Conservation (phyloP, 495 filamentous ascomycete species). For the Hypoxylon crocopeplum region DNA sequence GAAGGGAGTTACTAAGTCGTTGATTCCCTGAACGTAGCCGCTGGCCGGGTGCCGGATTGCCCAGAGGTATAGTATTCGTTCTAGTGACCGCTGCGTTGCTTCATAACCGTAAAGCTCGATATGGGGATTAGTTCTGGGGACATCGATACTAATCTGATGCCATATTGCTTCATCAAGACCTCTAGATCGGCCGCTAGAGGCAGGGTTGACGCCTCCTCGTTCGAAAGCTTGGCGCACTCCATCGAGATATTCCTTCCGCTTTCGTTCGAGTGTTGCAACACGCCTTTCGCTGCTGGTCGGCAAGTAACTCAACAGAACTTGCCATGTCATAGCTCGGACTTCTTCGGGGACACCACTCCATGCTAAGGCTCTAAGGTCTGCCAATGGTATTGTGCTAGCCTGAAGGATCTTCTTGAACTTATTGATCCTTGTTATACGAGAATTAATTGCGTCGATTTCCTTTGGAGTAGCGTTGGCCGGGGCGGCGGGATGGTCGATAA, state of each 20-base stretch:
- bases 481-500: slow-evolving; percentile 84
- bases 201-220: slow-evolving; percentile 55
- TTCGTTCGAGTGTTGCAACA: slow-evolving; percentile 88
- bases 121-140: slow-evolving; percentile 95
- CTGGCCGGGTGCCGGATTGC: slow-evolving; percentile 96
- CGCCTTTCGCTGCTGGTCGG: slow-evolving; percentile 92
- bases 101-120: slow-evolving; percentile 94
- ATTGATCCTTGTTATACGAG: slow-evolving; percentile 92
- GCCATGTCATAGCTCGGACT: slow-evolving; percentile 97
- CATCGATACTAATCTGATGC: slow-evolving; percentile 99
- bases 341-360: slow-evolving; percentile 96
- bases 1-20: slow-evolving; percentile 96
- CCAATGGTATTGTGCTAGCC: slow-evolving; percentile 82
- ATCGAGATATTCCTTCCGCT: slow-evolving; percentile 96
- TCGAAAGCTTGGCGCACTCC: slow-evolving; percentile 96
- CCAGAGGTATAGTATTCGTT: slow-evolving; percentile 96
- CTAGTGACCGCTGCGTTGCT: slow-evolving; percentile 90
- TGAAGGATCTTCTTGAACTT: slow-evolving; percentile 98
- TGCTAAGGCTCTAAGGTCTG: slow-evolving; percentile 81
- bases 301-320: slow-evolving; percentile 91
- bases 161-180: slow-evolving; percentile 94
- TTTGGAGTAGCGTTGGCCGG: slow-evolving; percentile 79
- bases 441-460: slow-evolving; percentile 84
- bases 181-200: slow-evolving; percentile 60
- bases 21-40: slow-evolving; percentile 98